These are phyloP conservation scores for Schizosaccharomyces pombe DNA, from an alignment of 805 yeast species.

Conservation along the genomic window DNA sequence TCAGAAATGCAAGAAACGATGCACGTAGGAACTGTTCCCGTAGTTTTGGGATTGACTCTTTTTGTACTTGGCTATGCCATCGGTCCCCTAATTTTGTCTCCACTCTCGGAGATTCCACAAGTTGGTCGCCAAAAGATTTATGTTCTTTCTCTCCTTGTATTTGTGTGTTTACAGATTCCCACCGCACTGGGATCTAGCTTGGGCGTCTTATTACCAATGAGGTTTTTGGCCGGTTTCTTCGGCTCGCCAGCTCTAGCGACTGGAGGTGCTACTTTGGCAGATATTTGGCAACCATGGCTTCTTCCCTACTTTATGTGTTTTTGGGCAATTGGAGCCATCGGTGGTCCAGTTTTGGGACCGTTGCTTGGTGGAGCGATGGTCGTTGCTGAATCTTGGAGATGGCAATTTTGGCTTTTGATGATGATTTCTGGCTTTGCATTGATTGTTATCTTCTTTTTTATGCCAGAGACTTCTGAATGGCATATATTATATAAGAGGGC, in stretches of 20 bases:
- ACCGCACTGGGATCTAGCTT: conserved; percentile 27
- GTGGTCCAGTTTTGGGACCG: conserved; percentile 34
- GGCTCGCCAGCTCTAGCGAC: conserved; percentile 35
- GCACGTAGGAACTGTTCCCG: conserved; percentile 22
- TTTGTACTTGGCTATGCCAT: conserved; percentile 39
- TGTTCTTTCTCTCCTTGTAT: conserved; percentile 23
- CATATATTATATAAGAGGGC: conserved; percentile 30
- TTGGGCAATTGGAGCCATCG: conserved; percentile 30
- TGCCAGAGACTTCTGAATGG: conserved; percentile 29
- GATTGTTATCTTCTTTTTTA: conserved; percentile 18
- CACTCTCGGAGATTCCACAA: conserved; percentile 29
- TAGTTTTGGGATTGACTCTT: conserved; percentile 27
- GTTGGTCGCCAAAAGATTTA: conserved; percentile 33
- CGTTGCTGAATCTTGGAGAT: conserved; percentile 28
- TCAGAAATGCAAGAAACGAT: conserved; percentile 23
- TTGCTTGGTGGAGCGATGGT: conserved; percentile 29
- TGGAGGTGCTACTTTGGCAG: conserved; percentile 35
- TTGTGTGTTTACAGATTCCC: conserved; percentile 30
- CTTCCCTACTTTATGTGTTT: conserved; percentile 26
- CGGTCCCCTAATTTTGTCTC: conserved; percentile 36
- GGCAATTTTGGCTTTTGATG: conserved; percentile 11
- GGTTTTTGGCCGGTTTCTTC: conserved; percentile 31
- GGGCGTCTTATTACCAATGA: conserved; percentile 25
- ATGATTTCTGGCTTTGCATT: conserved; percentile 19
- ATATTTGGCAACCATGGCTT: conserved; percentile 20